phyloP scores from a whole-genome alignment of 805 yeast genomes.

The Metschnikowia borealis region DNA sequence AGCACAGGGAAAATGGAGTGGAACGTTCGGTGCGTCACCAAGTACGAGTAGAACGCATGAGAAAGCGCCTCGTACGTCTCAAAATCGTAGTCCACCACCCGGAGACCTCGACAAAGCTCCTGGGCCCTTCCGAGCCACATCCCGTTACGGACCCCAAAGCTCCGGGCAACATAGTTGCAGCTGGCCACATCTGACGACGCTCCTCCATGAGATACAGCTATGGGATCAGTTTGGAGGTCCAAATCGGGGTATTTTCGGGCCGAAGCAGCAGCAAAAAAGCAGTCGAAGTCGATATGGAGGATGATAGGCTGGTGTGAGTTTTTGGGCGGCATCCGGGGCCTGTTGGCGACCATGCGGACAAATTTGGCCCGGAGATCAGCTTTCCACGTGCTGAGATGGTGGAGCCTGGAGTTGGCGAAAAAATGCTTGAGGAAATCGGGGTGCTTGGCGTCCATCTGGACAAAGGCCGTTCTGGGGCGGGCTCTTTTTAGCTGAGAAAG shows the following conservation, averaged over 20 bases:
- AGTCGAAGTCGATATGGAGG: constrained; percentile 87
- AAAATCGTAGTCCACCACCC: constrained; percentile 69
- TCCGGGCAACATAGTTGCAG: constrained; percentile 84
- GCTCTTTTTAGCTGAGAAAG: constrained; percentile 13
- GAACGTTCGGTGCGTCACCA: constrained; percentile 44
- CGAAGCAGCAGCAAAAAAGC: constrained; percentile 88
- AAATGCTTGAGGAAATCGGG: constrained; percentile 71
- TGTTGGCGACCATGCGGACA: constrained; percentile 40
- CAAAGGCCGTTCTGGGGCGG: constrained; percentile 10
- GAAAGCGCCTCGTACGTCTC: constrained; percentile 67
- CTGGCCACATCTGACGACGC: constrained; percentile 78
- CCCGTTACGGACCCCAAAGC: constrained; percentile 77
- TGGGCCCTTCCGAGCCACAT: constrained; percentile 81
- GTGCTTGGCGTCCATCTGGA: constrained; percentile 55
- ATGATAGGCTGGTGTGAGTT: constrained; percentile 30
- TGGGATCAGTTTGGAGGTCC: constrained; percentile 47
- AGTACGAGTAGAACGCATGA: constrained; percentile 54
- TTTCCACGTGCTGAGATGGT: constrained; percentile 87
- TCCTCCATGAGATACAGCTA: constrained; percentile 62
- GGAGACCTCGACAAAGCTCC: constrained; percentile 60
- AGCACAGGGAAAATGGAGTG: constrained; percentile 71
- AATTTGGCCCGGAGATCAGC: constrained; percentile 64
- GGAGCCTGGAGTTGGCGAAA: constrained; percentile 79
- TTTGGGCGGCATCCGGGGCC: constrained; percentile 11
- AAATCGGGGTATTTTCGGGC: constrained; percentile 53